Evolutionary conservation across 805 yeast genomes (phyloP), one percentile per base, ranked within the genome.

Genomic region (Priceomyces castillae): DNA sequence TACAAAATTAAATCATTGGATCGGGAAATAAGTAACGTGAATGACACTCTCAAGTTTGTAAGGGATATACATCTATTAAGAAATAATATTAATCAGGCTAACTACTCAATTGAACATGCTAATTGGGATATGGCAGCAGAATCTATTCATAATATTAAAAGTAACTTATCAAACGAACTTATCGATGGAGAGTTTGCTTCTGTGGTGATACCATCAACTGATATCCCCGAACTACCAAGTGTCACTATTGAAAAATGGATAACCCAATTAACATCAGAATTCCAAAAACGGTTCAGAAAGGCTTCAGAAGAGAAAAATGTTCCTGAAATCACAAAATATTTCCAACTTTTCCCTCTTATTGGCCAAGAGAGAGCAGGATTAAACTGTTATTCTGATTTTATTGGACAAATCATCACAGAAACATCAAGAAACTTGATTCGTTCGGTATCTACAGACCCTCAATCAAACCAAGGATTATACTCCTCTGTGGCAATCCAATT

Each of bases 301-400:
- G 95, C 97, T 0, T 85, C 97, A 1, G 61, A 66, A 9, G 65
- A 67, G 0, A 79, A 78, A 42, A 81, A 88, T 52, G 87, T 87
- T 43, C 81, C 78, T 36, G 73, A 79, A 42, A 67, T 94, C 41
- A 87, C 97, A 0, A 72, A 81, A 43, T 87, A 82, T 59, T 94
- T 92, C 67, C 85, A 86, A 54, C 67, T 90, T 52, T 92, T 94
- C 59, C 99, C 99, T 9, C 69, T 90, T 42, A 82, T 94, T 33
- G 87, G 87, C 6, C 78, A 84, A 57, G 78, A 80, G 44, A 76
- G 76, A 17, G 62, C 76, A 14, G 99, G 99, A 0, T 65, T 94
- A 34, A 79, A 78, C 33, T 81, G 88, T 49, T 94, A 94, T 62
- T 85, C 97, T 14, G 80, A 76, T 55, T 94, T 92, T 61, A 86